A percentile compares a stretch with the other conserved stretches of the same genome.
phyloP scores from a whole-genome alignment of 495 filamentous ascomycete species.

The Darksidea phi region DNA sequence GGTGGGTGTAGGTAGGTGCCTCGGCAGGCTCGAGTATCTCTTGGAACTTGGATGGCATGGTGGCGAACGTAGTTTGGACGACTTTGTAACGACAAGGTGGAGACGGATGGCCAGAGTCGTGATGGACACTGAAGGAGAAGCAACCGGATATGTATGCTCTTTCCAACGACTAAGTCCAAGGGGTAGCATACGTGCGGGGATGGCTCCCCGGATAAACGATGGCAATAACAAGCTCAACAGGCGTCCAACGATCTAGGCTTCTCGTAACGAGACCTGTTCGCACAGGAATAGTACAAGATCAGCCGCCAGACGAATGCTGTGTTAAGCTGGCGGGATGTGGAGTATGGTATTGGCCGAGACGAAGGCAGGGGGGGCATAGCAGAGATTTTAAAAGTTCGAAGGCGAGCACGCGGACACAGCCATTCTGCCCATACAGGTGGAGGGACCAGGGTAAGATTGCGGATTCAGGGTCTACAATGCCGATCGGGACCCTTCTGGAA shows the following conservation, averaged over 20 bases:
- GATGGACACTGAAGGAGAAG: neutral
- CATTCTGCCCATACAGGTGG: constrained; percentile 2
- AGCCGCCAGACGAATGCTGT: neutral
- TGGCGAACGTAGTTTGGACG: constrained; percentile 3
- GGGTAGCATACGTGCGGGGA: neutral
- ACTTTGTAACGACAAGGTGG: neutral
- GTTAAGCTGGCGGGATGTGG: neutral
- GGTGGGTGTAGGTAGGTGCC: constrained; percentile 30
- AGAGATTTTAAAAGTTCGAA: constrained; percentile 18
- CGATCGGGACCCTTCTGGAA: constrained; percentile 30
- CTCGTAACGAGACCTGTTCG: constrained; percentile 1
- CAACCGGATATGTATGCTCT: neutral
- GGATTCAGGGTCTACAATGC: constrained; percentile 15
- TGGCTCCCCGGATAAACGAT: neutral
- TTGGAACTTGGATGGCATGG: constrained; percentile 40
- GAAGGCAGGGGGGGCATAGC: constrained; percentile 9
- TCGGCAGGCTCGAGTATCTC: constrained; percentile 40
- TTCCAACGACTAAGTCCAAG: neutral
- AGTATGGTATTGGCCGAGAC: neutral
- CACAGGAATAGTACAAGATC: neutral
- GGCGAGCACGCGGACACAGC: constrained; percentile 27
- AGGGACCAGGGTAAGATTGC: constrained; percentile 2
- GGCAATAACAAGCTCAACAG: neutral
- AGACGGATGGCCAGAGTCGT: neutral
- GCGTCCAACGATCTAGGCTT: constrained; percentile 10